These are phyloP conservation scores for Chaetoceros tenuissimus DNA, from an alignment of 108 stramenopile species.

Conservation along the genomic window DNA sequence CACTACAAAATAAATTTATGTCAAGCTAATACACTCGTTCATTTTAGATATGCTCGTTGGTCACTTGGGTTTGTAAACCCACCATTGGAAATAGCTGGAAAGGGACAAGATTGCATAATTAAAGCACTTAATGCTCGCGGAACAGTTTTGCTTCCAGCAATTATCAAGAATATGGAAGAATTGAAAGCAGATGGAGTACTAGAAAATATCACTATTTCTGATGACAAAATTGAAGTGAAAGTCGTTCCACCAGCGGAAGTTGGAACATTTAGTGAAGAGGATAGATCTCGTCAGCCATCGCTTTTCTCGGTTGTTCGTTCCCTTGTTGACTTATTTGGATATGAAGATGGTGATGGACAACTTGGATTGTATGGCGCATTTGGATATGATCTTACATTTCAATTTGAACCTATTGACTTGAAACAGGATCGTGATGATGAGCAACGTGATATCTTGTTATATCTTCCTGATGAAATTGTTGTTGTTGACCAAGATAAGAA, in stretches of 20 bases:
- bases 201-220: constrained; percentile 18
- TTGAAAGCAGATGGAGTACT: constrained; percentile 45
- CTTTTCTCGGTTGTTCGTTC: constrained; percentile 89
- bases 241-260: constrained; percentile 72
- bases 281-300: constrained; percentile 88
- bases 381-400: constrained; percentile 96
- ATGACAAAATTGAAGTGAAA: constrained; percentile 44
- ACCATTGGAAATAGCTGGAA: constrained; percentile 82
- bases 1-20: background rate
- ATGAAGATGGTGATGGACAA: constrained; percentile 81
- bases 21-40: background rate
- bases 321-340: constrained; percentile 74
- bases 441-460: constrained; percentile 89
- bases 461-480: constrained; percentile 87
- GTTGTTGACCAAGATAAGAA: constrained; percentile 91
- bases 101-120: constrained; percentile 74
- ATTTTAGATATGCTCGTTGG: constrained; percentile 74
- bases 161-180: constrained; percentile 66
- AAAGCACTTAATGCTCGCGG: constrained; percentile 82
- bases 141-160: constrained; percentile 61
- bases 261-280: constrained; percentile 88
- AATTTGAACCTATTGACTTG: constrained; percentile 91
- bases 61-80: constrained; percentile 92
- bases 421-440: constrained; percentile 70
- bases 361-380: constrained; percentile 94